Conservation (phyloP, 202 grass and related monocot genomes). For the Zizania palustris region DNA sequence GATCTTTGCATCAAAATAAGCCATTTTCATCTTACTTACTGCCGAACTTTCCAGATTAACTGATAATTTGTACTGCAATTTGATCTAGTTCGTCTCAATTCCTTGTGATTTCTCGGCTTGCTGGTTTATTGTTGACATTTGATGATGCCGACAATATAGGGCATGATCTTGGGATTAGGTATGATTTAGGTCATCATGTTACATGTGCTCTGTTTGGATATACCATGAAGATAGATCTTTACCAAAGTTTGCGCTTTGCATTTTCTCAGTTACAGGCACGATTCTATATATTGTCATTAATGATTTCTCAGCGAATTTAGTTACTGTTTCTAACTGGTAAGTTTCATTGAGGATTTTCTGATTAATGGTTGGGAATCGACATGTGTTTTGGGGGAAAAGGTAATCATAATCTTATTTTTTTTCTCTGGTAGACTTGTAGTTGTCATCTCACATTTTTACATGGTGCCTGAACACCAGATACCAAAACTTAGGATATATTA, state of each 20-base stretch:
- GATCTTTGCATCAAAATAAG: constrained; percentile 26
- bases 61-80: constrained; percentile 24
- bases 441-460: neutral
- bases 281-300: constrained; percentile 5
- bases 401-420: neutral
- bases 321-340: constrained; percentile 11
- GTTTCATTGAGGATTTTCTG: constrained; percentile 13
- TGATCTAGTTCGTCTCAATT: constrained; percentile 17
- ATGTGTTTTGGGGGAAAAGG: neutral
- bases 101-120: neutral
- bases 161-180: neutral
- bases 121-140: constrained; percentile 25
- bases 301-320: neutral
- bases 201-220: constrained; percentile 7
- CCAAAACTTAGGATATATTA: neutral
- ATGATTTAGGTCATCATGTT: constrained; percentile 10
- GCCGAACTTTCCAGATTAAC: constrained; percentile 9
- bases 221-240: constrained; percentile 12
- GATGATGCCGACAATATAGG: constrained; percentile 1
- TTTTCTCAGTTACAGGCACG: neutral
- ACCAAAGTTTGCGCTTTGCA: neutral
- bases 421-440: neutral
- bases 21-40: constrained; percentile 12
- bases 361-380: neutral
- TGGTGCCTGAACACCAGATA: neutral